phyloP scores from a whole-genome alignment of 2,329 filamentous ascomycete genomes.

The Plenodomus biglobosus region DNA sequence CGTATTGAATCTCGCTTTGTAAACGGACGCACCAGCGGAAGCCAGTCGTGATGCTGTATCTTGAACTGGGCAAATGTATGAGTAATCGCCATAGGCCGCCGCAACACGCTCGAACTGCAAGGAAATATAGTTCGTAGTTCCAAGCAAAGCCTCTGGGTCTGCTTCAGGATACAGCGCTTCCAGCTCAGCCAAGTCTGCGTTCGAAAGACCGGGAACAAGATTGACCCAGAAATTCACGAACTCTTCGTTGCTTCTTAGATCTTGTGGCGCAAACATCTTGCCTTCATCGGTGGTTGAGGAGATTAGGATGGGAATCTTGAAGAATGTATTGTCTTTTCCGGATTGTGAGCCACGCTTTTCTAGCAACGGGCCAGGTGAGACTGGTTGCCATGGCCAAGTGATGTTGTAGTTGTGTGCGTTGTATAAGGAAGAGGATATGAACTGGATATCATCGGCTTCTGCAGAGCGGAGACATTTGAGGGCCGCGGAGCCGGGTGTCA shows the following conservation, averaged over 20 bases:
- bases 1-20: constrained; percentile 42
- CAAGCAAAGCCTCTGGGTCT: constrained; percentile 1
- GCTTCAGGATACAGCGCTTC: constrained; percentile 35
- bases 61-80: constrained; percentile 42
- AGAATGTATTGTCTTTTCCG: constrained; percentile 39
- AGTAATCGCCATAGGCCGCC: constrained; percentile 45
- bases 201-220: constrained; percentile 33
- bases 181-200: constrained; percentile 33
- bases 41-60: constrained; percentile 33
- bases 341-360: constrained; percentile 51
- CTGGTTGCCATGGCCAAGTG: constrained; percentile 55
- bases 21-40: constrained; percentile 27
- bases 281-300: constrained; percentile 44
- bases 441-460: constrained; percentile 43
- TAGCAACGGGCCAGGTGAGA: constrained; percentile 49
- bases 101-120: constrained; percentile 50
- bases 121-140: constrained; percentile 43
- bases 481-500: constrained; percentile 29
- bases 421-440: constrained; percentile 46
- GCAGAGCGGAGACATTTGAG: constrained; percentile 47
- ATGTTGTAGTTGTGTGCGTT: constrained; percentile 44
- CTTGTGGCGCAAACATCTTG: constrained; percentile 31
- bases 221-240: constrained; percentile 38
- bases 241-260: constrained; percentile 42
- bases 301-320: constrained; percentile 37